Conservation (phyloP, 441 rosid genomes). For the Jatropha multifida region DNA sequence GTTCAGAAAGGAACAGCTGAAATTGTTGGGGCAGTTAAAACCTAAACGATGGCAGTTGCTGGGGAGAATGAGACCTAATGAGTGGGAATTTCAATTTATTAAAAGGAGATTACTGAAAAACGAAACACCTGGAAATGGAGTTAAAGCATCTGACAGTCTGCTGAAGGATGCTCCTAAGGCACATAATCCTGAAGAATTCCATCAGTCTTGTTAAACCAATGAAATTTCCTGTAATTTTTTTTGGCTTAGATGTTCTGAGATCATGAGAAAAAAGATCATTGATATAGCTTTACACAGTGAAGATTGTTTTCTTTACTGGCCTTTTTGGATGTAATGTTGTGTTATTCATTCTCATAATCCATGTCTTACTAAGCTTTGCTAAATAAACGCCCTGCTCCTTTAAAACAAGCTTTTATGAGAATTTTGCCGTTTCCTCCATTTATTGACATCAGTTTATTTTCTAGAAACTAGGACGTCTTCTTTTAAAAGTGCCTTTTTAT, state of each 20-base stretch:
- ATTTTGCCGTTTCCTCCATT: background rate
- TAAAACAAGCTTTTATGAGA: background rate
- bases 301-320: slow-evolving; percentile 6
- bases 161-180: slow-evolving; percentile 24
- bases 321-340: background rate
- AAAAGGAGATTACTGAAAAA: slow-evolving; percentile 45
- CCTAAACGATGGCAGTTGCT: slow-evolving; percentile 72
- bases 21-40: slow-evolving; percentile 61
- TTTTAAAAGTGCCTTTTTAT: background rate
- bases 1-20: slow-evolving; percentile 78
- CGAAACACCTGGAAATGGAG: slow-evolving; percentile 27
- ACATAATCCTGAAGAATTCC: slow-evolving; percentile 23
- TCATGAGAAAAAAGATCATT: background rate
- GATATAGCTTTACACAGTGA: background rate
- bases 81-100: slow-evolving; percentile 53
- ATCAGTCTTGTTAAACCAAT: slow-evolving; percentile 27
- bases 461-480: background rate
- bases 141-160: slow-evolving; percentile 29
- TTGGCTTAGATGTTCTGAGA: background rate
- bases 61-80: slow-evolving; percentile 54
- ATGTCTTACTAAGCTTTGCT: background rate
- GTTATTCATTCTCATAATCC: background rate
- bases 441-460: background rate
- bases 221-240: background rate
- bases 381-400: background rate